phyloP scores from a whole-genome alignment of 139 green algal species.

The Prasinococcaceae sp. region DNA sequence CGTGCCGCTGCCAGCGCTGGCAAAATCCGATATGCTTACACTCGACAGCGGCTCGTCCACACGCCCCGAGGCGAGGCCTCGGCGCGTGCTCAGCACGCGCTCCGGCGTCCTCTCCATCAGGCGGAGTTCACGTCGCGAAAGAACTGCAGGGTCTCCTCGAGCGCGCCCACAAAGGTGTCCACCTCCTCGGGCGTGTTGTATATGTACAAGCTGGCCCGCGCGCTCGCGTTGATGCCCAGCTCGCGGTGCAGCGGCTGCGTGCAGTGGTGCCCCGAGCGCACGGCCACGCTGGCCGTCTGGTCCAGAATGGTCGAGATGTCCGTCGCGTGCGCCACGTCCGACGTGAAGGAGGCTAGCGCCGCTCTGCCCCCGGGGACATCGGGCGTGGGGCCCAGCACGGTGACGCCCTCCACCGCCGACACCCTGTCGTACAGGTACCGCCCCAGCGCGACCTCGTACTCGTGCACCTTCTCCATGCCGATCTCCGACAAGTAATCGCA shows the following conservation, averaged over 20 bases:
- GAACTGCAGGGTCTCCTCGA: constrained; percentile 74
- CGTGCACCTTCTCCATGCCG: constrained; percentile 35
- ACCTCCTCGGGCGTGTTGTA: constrained; percentile 89
- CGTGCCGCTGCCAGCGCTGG: too few species aligned
- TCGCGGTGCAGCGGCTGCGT: constrained; percentile 84
- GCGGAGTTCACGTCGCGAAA: constrained; percentile 53
- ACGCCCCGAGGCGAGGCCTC: too few species aligned
- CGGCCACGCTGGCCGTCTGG: constrained; percentile 47
- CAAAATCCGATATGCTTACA: too few species aligned
- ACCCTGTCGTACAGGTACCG: constrained; percentile 64
- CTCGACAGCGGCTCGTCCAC: too few species aligned
- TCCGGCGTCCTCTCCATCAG: too few species aligned
- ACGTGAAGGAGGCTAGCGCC: constrained; percentile 84
- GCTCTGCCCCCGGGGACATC: constrained; percentile 33
- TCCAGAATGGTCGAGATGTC: constrained; percentile 90
- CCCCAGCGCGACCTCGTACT: constrained; percentile 53
- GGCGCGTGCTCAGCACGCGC: too few species aligned
- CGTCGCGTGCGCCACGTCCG: constrained; percentile 83
- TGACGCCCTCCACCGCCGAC: constrained; percentile 41
- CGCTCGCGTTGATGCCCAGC: constrained; percentile 62
- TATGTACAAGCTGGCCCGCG: constrained; percentile 76
- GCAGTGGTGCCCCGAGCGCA: constrained; percentile 92
- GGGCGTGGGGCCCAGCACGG: constrained; percentile 72
- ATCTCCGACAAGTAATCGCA: constrained; percentile 50
- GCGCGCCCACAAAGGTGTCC: constrained; percentile 65